Percentiles rank a stretch among this genome's conserved stretches.
Evolutionary conservation across 2,329 filamentous ascomycete species (phyloP).

Genomic region (Fusarium camptoceras): DNA sequence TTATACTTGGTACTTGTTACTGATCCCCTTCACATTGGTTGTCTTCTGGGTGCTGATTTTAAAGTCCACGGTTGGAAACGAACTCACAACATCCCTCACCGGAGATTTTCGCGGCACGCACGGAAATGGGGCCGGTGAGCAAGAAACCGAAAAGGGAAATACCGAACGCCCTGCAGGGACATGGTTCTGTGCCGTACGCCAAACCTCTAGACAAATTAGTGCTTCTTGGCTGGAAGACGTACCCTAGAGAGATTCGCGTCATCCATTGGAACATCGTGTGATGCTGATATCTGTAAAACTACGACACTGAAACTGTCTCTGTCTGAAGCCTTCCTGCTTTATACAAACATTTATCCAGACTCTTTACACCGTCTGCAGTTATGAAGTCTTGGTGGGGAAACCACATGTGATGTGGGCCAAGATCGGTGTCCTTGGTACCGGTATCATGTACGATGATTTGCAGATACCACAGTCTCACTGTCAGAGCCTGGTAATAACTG

Average conservation of each 20-base stretch:
- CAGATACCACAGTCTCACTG: neutral
- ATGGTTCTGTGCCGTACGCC: neutral
- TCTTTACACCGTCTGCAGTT: rapidly evolving
- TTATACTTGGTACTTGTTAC: no score
- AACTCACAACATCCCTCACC: neutral
- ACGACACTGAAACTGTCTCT: neutral
- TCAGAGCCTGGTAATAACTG: neutral
- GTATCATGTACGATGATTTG: neutral
- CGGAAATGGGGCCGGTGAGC: neutral
- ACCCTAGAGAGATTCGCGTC: neutral
- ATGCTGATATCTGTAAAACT: neutral
- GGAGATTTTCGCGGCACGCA: neutral
- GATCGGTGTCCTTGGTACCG: neutral
- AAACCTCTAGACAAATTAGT: neutral
- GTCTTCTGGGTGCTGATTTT: no score
- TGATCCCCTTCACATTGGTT: no score
- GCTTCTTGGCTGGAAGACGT: neutral
- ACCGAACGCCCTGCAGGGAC: neutral
- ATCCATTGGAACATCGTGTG: neutral
- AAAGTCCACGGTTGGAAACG: neutral
- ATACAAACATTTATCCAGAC: neutral
- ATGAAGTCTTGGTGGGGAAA: no score
- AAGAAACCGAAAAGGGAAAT: neutral
- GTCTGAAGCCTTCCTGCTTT: neutral
- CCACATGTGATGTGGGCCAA: neutral